A percentile compares a stretch with the other conserved stretches of the same genome.
phyloP scores from a whole-genome alignment of 208 protist species.

The Plasmodiophora brassicae region DNA sequence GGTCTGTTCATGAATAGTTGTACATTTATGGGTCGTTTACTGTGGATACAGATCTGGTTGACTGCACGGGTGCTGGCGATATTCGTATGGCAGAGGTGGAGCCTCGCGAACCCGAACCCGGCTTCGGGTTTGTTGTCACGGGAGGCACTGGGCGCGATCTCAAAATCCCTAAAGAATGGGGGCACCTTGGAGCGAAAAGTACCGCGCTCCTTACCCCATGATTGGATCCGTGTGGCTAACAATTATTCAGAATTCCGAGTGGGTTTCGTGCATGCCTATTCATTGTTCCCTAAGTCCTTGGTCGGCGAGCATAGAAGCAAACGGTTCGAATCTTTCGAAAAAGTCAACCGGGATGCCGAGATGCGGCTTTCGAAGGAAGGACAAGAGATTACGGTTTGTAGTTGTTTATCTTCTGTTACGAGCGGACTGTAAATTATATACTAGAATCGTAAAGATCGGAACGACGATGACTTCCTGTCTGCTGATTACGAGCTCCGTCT shows the following conservation, averaged over 20 bases:
- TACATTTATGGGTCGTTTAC: background rate
- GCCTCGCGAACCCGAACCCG: too few relatives aligned
- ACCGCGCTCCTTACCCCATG: background rate
- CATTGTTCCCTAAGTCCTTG: background rate
- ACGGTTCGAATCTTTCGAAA: background rate
- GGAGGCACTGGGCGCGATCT: slow-evolving; percentile 11
- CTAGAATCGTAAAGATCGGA: background rate
- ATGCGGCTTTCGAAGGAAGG: background rate
- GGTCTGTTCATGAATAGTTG: background rate
- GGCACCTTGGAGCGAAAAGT: background rate
- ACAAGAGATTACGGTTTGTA: background rate
- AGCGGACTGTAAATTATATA: background rate
- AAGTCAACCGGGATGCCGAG: background rate
- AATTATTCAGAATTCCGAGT: background rate
- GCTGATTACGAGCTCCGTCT: background rate
- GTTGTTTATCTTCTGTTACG: background rate
- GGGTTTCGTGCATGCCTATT: background rate
- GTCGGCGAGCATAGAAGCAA: background rate
- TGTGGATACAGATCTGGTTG: slow-evolving; percentile 36
- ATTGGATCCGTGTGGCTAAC: background rate
- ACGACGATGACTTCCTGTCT: background rate
- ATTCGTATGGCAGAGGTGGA: background rate
- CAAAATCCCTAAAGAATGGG: background rate
- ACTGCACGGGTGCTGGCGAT: slow-evolving; percentile 43
- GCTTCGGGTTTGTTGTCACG: background rate